A percentile compares a stretch with the other conserved stretches of the same genome.
phyloP scores from a whole-genome alignment of 2,329 filamentous ascomycete genomes.

The Stylonectria norvegica region DNA sequence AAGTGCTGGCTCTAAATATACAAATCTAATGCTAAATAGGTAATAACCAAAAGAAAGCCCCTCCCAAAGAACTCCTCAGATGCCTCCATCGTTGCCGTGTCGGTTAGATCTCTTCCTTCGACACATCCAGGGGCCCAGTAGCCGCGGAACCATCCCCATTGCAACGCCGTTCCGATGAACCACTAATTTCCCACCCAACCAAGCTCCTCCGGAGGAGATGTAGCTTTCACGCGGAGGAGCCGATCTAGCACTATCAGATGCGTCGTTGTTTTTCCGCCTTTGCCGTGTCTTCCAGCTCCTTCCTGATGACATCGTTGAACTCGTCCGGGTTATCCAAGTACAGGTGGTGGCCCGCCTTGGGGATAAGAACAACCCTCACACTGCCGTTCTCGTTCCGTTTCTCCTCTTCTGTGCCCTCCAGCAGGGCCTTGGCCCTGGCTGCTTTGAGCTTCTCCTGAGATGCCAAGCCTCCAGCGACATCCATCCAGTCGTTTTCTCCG shows the following conservation, averaged over 20 bases:
- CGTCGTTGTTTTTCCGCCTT: slow-evolving; percentile 28
- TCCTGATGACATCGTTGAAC: slow-evolving; percentile 52
- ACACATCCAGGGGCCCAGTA: too few relatives aligned
- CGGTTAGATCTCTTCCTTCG: not conserved
- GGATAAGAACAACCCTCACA: slow-evolving; percentile 77
- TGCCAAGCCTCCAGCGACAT: slow-evolving; percentile 78
- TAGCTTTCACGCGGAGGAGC: not conserved
- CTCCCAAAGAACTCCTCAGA: too few relatives aligned
- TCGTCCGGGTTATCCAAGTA: slow-evolving; percentile 58
- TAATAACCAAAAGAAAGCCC: too few relatives aligned
- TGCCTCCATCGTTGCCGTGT: too few relatives aligned
- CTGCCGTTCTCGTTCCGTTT: slow-evolving; percentile 69
- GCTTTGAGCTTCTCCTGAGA: slow-evolving; percentile 75
- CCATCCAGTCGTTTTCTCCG: slow-evolving; percentile 99
- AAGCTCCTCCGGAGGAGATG: too few relatives aligned
- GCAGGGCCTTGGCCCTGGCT: slow-evolving; percentile 58
- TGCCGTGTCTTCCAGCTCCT: slow-evolving; percentile 52
- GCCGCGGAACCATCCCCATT: not conserved
- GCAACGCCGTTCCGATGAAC: not conserved
- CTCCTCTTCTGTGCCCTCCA: slow-evolving; percentile 64
- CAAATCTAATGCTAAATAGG: too few relatives aligned
- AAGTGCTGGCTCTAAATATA: too few relatives aligned
- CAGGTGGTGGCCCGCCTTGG: slow-evolving; percentile 56
- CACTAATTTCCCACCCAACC: not conserved
- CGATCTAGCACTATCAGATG: slow-evolving; percentile 8